phyloP scores from a whole-genome alignment of 2,329 filamentous ascomycete genomes.

The Ramularia collo-cygni region DNA sequence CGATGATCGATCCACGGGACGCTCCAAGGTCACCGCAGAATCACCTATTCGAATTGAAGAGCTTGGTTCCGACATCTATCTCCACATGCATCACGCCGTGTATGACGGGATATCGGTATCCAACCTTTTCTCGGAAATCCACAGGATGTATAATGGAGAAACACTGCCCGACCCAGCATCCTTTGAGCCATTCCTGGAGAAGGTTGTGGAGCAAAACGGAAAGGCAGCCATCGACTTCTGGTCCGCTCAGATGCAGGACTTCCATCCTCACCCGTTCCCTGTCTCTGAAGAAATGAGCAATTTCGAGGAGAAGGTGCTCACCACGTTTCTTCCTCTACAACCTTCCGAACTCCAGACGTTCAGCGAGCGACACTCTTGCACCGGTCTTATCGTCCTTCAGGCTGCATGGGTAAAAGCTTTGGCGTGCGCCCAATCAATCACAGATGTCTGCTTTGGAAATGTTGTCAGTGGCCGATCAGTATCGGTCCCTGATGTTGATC shows the following conservation, averaged over 20 bases:
- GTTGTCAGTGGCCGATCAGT: slow-evolving; percentile 72
- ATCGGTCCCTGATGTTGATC: slow-evolving; percentile 58
- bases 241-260: slow-evolving; percentile 48
- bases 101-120: slow-evolving; percentile 79
- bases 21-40: slow-evolving; percentile 4
- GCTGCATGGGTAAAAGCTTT: slow-evolving; percentile 65
- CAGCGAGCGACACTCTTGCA: slow-evolving; percentile 48
- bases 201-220: slow-evolving; percentile 47
- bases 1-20: neutral
- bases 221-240: slow-evolving; percentile 58
- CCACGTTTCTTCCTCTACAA: slow-evolving; percentile 4
- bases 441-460: slow-evolving; percentile 80
- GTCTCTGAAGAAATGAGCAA: neutral
- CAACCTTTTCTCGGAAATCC: slow-evolving; percentile 62
- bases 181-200: slow-evolving; percentile 58
- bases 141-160: slow-evolving; percentile 47
- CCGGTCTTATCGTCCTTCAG: slow-evolving; percentile 61
- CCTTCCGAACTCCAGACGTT: slow-evolving; percentile 40
- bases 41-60: slow-evolving; percentile 10
- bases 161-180: slow-evolving; percentile 45
- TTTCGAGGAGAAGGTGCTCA: slow-evolving; percentile 4
- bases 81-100: slow-evolving; percentile 70
- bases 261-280: slow-evolving; percentile 42
- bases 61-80: slow-evolving; percentile 28
- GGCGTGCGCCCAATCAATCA: slow-evolving; percentile 45